Percentiles rank a stretch among this genome's conserved stretches.
These are phyloP conservation scores for Musa acuminata DNA, from an alignment of 176 grass and related monocot species.

Conservation along the genomic window DNA sequence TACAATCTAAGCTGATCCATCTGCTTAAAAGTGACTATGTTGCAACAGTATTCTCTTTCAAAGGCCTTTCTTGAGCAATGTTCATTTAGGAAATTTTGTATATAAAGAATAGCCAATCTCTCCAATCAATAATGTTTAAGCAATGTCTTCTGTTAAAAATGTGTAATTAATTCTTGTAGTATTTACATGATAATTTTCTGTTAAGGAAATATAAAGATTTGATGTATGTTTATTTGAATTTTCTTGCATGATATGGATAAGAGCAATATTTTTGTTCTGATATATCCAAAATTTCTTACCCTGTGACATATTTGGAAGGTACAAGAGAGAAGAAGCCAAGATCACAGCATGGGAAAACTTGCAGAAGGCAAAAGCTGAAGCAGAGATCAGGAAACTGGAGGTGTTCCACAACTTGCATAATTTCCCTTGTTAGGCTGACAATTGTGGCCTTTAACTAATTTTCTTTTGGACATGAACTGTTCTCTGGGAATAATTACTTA, in stretches of 20 bases:
- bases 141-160: background rate
- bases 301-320: constrained; percentile 34
- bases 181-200: too few relatives aligned
- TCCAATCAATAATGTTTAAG: background rate
- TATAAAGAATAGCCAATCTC: background rate
- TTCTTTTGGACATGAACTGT: background rate
- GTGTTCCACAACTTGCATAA: constrained; percentile 11
- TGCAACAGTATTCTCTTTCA: background rate
- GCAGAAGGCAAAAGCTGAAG: constrained; percentile 82
- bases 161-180: too few relatives aligned
- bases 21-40: background rate
- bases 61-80: background rate
- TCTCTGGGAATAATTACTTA: background rate
- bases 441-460: background rate
- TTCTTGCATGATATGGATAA: background rate
- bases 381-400: constrained; percentile 79
- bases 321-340: constrained; percentile 69
- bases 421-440: background rate
- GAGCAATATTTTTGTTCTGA: background rate
- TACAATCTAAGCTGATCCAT: background rate
- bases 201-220: too few relatives aligned
- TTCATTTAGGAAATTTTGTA: background rate
- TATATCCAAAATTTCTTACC: constrained; percentile 18
- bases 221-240: too few relatives aligned
- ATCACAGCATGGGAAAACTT: constrained; percentile 87